Evolutionary conservation across 768 basidiomycete genomes (phyloP).

Genomic region (Scleroderma bovista): DNA sequence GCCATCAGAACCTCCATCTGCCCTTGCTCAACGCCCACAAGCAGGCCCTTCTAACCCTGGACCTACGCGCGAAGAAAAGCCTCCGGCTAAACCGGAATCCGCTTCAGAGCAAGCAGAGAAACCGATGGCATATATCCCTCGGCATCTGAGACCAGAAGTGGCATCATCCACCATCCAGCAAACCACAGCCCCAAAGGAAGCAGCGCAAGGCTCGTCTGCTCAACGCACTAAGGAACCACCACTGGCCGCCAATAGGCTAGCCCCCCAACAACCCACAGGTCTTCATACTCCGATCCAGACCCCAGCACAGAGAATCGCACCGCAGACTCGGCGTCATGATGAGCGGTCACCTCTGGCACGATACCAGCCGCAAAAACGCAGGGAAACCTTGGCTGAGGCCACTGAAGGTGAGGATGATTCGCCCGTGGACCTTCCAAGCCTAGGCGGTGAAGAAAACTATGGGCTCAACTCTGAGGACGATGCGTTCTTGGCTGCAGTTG

Average conservation of each 20-base stretch:
- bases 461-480: constrained; percentile 63
- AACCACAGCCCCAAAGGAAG: neutral
- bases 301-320: constrained; percentile 11
- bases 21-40: neutral
- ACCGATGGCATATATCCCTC: constrained; percentile 33
- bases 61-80: neutral
- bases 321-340: constrained; percentile 3
- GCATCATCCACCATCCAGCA: constrained; percentile 5
- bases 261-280: constrained; percentile 10
- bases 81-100: constrained; percentile 16
- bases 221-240: neutral
- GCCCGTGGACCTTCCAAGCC: constrained; percentile 2
- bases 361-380: constrained; percentile 7
- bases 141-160: constrained; percentile 33
- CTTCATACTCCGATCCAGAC: constrained; percentile 34
- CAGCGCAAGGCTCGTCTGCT: constrained; percentile 1
- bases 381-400: constrained; percentile 6
- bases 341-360: constrained; percentile 9
- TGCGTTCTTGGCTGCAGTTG: constrained; percentile 54
- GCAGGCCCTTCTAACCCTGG: neutral
- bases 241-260: neutral
- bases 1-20: neutral
- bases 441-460: constrained; percentile 32
- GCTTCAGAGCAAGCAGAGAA: constrained; percentile 6
- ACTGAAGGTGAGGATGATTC: constrained; percentile 3